These are phyloP conservation scores for Tubosaeta sp. DNA, from an alignment of 768 basidiomycete genomes.

Conservation along the genomic window DNA sequence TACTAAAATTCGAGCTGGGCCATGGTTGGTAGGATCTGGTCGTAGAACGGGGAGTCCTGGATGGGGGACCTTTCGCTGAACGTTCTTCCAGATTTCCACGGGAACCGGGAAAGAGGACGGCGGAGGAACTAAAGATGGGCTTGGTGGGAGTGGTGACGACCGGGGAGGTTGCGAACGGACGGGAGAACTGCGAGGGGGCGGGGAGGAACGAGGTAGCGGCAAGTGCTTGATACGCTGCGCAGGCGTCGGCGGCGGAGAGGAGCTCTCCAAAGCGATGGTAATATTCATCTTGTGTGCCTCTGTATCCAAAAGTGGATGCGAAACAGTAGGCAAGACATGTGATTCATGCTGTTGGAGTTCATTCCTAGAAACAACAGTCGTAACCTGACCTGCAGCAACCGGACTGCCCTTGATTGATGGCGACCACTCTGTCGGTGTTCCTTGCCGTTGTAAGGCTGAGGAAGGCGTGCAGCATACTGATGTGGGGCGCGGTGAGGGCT, in stretches of 20 bases:
- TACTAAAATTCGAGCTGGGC: constrained; percentile 43
- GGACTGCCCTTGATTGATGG: constrained; percentile 22
- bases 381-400: neutral
- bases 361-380: neutral
- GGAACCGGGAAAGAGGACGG: constrained; percentile 6
- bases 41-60: constrained; percentile 34
- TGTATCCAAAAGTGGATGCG: constrained; percentile 4
- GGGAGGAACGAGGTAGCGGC: constrained; percentile 2
- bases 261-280: constrained; percentile 3
- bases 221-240: constrained; percentile 20
- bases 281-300: constrained; percentile 11
- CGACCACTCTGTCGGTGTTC: constrained; percentile 32
- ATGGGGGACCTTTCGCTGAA: constrained; percentile 45
- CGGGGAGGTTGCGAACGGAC: constrained; percentile 2
- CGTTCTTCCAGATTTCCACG: constrained; percentile 18
- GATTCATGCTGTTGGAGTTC: constrained; percentile 2
- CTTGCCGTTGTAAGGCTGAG: constrained; percentile 11
- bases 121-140: constrained; percentile 10
- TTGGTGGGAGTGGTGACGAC: constrained; percentile 13
- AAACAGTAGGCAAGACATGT: neutral
- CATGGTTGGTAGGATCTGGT: constrained; percentile 27
- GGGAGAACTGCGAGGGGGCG: constrained; percentile 9
- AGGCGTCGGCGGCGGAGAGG: constrained; percentile 26
- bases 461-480: constrained; percentile 9
- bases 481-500: neutral